A percentile compares a stretch with the other conserved stretches of the same genome.
Conservation (phyloP, 345 rosid genomes). For the Clarkia xantiana region DNA sequence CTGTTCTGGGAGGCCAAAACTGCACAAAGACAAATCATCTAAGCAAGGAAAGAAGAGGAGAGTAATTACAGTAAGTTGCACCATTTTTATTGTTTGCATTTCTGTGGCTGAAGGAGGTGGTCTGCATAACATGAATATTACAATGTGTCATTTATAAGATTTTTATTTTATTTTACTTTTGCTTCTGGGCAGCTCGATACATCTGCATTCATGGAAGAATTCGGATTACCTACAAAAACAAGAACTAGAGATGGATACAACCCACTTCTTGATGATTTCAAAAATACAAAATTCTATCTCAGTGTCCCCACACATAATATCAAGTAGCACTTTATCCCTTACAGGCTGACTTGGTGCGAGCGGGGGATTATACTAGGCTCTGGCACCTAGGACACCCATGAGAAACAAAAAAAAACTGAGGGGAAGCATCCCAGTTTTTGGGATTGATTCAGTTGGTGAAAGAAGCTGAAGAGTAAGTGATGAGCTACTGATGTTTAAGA, state of each 20-base stretch:
- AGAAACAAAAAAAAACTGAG: no score
- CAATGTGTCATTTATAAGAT: not conserved
- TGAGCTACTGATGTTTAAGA: no score
- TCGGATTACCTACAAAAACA: conserved; percentile 75
- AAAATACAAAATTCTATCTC: conserved; percentile 76
- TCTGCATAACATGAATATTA: no score
- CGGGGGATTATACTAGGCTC: no score
- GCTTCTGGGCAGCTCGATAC: conserved; percentile 48
- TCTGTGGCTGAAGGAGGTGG: not conserved
- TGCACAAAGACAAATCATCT: conserved; percentile 31
- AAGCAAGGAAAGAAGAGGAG: conserved; percentile 70
- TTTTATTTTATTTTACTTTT: not conserved
- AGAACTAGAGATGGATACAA: conserved; percentile 88
- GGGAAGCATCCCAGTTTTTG: no score
- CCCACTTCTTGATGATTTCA: conserved; percentile 89
- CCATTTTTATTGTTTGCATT: not conserved
- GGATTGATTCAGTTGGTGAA: no score
- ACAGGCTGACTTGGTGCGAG: no score
- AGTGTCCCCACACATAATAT: conserved; percentile 91
- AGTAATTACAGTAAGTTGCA: conserved; percentile 57
- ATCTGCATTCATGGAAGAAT: conserved; percentile 89
- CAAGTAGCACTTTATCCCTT: conserved; percentile 31
- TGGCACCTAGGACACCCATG: no score
- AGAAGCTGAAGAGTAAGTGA: no score
- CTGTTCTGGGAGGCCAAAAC: conserved; percentile 71